Evolutionary conservation across 345 rosid species (phyloP), one percentile per base, ranked within the genome.

Genomic region (Erysimum cheiranthoides): DNA sequence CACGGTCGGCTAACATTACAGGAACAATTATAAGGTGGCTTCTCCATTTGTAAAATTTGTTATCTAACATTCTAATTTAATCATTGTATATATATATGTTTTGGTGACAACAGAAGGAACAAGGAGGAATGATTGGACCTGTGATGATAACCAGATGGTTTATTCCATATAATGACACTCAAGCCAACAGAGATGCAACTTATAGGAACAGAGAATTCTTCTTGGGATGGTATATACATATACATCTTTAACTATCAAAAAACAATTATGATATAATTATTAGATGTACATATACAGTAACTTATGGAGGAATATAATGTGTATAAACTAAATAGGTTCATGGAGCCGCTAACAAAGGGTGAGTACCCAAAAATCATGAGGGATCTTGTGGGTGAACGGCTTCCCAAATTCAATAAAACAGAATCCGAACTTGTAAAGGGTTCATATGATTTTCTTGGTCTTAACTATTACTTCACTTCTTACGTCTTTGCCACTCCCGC

Each of bases 91-190:
- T 47, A 10, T 35, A 35, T 6, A 12, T 14, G 10, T 27, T 2
- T 12, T 11, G 8, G 7, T 50, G 42, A 38, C n/a, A 18, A 66
- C 45, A 75, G 45, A 0, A 3, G 53, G 0, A 10, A 2, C 73
- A 75, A 28, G 65, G 59, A 43, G 79, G 79, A 8, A 10, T 25
- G 18, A 76, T 76, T 54, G 80, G 80, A 62, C 64, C 70, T 7
- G 75, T 76, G 52, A 76, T 76, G 75, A 70, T 76, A 51, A 76
- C 80, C 10, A 70, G 80, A 76, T 45, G 80, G 75, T 70, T 70
- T 63, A 75, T 76, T 27, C 75, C 80, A 34, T 62, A 0, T 35
- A 21, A 76, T 54, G 4, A 53, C 2, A n/a, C 27, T 61, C 1
- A 3, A 12, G 58, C 21, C 0, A 61, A 31, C 27, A 3, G 4